Percentiles rank a stretch among this genome's conserved stretches.
Conservation (phyloP, 306 rosid species). For the Quercus engelmannii region DNA sequence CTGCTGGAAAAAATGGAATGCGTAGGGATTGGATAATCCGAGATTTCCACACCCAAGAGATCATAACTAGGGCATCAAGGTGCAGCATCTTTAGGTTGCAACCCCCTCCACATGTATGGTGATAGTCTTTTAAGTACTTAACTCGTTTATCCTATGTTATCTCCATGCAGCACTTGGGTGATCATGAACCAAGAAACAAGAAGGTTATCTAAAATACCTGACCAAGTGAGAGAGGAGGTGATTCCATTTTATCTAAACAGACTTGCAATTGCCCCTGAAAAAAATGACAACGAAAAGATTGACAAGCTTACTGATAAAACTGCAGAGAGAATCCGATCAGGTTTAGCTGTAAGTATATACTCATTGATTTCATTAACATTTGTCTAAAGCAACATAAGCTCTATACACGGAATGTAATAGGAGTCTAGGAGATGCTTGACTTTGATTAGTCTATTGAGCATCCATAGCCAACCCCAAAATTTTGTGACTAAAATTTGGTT, state of each 20-base stretch:
- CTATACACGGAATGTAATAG: neutral
- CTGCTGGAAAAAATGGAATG: constrained; percentile 91
- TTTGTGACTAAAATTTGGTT: too few relatives aligned
- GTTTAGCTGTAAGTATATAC: constrained; percentile 67
- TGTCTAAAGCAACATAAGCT: neutral
- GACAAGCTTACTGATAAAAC: constrained; percentile 70
- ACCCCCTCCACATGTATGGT: neutral
- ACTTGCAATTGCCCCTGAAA: constrained; percentile 45
- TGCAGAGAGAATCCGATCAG: constrained; percentile 61
- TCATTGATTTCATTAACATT: neutral
- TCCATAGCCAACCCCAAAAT: too few relatives aligned
- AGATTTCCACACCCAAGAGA: constrained; percentile 61
- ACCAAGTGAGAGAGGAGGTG: constrained; percentile 70
- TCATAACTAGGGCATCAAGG: constrained; percentile 89
- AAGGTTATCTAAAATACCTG: constrained; percentile 74
- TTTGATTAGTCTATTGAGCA: neutral
- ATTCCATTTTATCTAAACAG: constrained; percentile 65
- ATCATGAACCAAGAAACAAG: constrained; percentile 92
- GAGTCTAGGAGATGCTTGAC: neutral
- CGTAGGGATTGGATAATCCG: constrained; percentile 93
- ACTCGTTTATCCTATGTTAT: neutral
- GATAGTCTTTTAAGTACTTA: neutral
- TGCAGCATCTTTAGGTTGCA: neutral
- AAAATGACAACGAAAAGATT: constrained; percentile 59
- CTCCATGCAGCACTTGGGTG: constrained; percentile 78